A percentile compares a stretch with the other conserved stretches of the same genome.
phyloP scores from a whole-genome alignment of 2,329 filamentous ascomycete species.

The Bipolaris oryzae region DNA sequence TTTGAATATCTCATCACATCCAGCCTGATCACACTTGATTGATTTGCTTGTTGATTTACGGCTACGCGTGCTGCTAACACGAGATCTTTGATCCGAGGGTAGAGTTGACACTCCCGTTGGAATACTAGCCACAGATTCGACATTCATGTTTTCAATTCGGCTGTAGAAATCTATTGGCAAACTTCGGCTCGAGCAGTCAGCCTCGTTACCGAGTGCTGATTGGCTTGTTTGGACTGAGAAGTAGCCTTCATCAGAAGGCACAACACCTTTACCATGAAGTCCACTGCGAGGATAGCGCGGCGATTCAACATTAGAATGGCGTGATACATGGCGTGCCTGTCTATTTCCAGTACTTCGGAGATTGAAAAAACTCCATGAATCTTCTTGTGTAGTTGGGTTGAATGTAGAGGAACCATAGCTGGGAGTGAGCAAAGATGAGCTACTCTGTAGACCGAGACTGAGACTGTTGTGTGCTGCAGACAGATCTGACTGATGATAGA shows the following conservation, averaged over 20 bases:
- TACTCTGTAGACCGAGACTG: slow-evolving; percentile 16
- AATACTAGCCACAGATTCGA: slow-evolving; percentile 24
- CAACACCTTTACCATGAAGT: slow-evolving; percentile 33
- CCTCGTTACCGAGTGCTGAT: slow-evolving; percentile 42
- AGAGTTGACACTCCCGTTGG: slow-evolving; percentile 19
- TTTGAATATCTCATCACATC: slow-evolving; percentile 27
- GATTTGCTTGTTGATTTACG: neutral
- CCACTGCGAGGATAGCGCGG: slow-evolving; percentile 21
- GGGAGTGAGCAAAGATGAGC: slow-evolving; percentile 23
- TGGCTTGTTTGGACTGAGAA: slow-evolving; percentile 32
- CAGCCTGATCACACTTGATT: neutral
- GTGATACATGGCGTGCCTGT: slow-evolving; percentile 5
- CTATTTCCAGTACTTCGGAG: slow-evolving; percentile 19
- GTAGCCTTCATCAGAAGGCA: slow-evolving; percentile 44
- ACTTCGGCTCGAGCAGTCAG: slow-evolving; percentile 27
- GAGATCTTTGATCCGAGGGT: slow-evolving; percentile 33
- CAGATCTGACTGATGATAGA: slow-evolving; percentile 13
- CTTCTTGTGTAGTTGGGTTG: slow-evolving; percentile 23
- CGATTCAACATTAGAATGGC: slow-evolving; percentile 23
- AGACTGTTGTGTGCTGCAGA: slow-evolving; percentile 9
- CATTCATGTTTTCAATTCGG: slow-evolving; percentile 24
- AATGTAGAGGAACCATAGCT: slow-evolving; percentile 2
- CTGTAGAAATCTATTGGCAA: slow-evolving; percentile 23
- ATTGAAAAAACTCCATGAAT: slow-evolving; percentile 38
- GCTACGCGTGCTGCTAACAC: slow-evolving; percentile 38